Percentiles rank a stretch among this genome's conserved stretches.
These are phyloP conservation scores for Colletotrichum spinosum DNA, from an alignment of 2,329 filamentous ascomycete species.

Conservation along the genomic window DNA sequence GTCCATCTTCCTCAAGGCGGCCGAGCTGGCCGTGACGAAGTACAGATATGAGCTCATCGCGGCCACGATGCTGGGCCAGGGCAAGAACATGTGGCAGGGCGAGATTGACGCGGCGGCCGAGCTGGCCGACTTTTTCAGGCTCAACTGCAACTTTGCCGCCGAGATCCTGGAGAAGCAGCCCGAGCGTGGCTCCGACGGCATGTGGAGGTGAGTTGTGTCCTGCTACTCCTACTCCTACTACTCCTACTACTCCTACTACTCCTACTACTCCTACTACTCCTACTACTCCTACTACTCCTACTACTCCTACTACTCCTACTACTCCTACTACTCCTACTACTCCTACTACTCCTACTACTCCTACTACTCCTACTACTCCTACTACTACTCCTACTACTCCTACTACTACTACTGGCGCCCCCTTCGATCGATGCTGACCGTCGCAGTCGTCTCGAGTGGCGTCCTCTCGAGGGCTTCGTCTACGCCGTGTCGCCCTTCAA, in stretches of 20 bases:
- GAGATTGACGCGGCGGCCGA: conserved; percentile 52
- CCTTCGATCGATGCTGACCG: not conserved
- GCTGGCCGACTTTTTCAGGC: conserved; percentile 51
- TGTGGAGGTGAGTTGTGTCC: conserved; percentile 52
- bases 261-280: not conserved
- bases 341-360: not conserved
- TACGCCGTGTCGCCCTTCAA: conserved; percentile 56
- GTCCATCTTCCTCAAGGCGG: conserved; percentile 49
- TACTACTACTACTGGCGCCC: not conserved
- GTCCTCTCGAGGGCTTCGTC: conserved; percentile 55
- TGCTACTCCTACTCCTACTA: not conserved
- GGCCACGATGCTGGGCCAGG: conserved; percentile 54
- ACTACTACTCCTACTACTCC: not conserved
- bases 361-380: not conserved
- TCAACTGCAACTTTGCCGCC: conserved; percentile 45
- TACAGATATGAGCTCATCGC: conserved; percentile 49
- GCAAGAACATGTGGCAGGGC: conserved; percentile 54
- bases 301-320: not conserved
- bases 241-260: not conserved
- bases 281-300: not conserved
- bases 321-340: not conserved
- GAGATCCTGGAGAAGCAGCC: conserved; percentile 53
- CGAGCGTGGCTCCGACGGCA: conserved; percentile 43
- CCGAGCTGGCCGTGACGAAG: conserved; percentile 44
- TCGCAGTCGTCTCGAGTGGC: conserved; percentile 46